phyloP scores from a whole-genome alignment of 2,329 filamentous ascomycete genomes.

The Penicillium sclerotiorum region DNA sequence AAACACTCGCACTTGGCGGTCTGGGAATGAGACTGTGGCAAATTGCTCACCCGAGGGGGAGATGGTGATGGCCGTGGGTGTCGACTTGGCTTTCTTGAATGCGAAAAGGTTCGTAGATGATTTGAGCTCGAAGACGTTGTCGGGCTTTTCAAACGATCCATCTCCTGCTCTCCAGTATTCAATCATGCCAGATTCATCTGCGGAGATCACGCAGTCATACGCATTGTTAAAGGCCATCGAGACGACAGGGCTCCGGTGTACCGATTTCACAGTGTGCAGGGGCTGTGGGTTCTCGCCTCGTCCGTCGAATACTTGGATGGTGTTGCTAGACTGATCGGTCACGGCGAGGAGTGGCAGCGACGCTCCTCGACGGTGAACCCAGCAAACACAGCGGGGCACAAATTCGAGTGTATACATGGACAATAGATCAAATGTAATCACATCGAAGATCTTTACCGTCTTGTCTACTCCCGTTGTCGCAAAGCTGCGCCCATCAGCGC shows the following conservation, averaged over 20 bases:
- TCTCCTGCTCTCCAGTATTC: conserved; percentile 87
- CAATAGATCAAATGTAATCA: conserved; percentile 82
- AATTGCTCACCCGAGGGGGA: conserved; percentile 87
- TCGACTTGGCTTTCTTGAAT: conserved; percentile 92
- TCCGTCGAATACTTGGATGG: conserved; percentile 85
- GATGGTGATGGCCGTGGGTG: conserved; percentile 77
- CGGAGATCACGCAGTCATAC: conserved; percentile 88
- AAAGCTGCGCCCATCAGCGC: conserved; percentile 88
- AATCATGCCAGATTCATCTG: conserved; percentile 87
- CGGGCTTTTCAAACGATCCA: conserved; percentile 82
- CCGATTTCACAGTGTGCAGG: conserved; percentile 72
- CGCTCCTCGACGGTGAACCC: conserved; percentile 87
- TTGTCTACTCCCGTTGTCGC: conserved; percentile 73
- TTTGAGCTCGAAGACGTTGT: conserved; percentile 89
- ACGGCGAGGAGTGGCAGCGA: conserved; percentile 84
- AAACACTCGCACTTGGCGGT: conserved; percentile 90
- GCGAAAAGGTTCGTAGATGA: conserved; percentile 93
- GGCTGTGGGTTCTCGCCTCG: conserved; percentile 77
- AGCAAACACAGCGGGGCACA: conserved; percentile 78
- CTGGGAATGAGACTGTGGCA: conserved; percentile 86
- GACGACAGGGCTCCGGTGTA: conserved; percentile 82
- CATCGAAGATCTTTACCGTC: conserved; percentile 60
- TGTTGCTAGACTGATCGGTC: conserved; percentile 71
- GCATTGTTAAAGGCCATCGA: conserved; percentile 86
- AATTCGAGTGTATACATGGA: conserved; percentile 79